Percentiles rank a stretch among this genome's conserved stretches.
phyloP scores from a whole-genome alignment of 2,329 filamentous ascomycete species.

The Diplodia corticola region DNA sequence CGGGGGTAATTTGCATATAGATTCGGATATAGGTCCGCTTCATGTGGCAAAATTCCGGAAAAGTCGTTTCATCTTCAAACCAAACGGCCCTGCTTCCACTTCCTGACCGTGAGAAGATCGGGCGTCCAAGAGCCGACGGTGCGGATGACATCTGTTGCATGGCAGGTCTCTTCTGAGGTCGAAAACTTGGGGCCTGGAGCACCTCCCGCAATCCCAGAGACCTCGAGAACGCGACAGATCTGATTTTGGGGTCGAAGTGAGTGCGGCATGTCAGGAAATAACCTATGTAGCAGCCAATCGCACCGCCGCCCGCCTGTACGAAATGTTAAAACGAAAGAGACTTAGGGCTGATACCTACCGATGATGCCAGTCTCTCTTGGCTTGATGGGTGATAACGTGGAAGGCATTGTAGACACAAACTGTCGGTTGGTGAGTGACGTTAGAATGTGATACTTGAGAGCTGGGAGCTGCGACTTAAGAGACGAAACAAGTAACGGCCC shows the following conservation, averaged over 20 bases:
- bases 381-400: not conserved
- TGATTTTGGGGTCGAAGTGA: not conserved
- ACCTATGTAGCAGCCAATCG: slow-evolving; percentile 14
- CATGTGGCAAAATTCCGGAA: not conserved
- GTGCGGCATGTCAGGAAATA: slow-evolving; percentile 15
- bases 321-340: not conserved
- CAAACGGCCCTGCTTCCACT: not conserved
- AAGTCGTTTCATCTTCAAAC: not conserved
- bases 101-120: no score
- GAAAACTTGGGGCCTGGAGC: slow-evolving; percentile 1
- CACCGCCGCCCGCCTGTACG: slow-evolving; percentile 19
- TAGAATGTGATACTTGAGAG: not conserved
- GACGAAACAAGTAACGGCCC: not conserved
- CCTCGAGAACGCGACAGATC: slow-evolving; percentile 17
- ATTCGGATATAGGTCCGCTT: not conserved
- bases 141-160: not conserved
- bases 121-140: slow-evolving; percentile 22
- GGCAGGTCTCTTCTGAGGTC: not conserved
- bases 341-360: not conserved
- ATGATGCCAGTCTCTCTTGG: not conserved
- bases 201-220: slow-evolving; percentile 10
- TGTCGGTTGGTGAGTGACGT: not conserved
- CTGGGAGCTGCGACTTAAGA: not conserved
- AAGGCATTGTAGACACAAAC: not conserved
- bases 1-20: not conserved